Percentiles rank a stretch among this genome's conserved stretches.
phyloP scores from a whole-genome alignment of 2,329 filamentous ascomycete genomes.

The Aspergillus transmontanensis region DNA sequence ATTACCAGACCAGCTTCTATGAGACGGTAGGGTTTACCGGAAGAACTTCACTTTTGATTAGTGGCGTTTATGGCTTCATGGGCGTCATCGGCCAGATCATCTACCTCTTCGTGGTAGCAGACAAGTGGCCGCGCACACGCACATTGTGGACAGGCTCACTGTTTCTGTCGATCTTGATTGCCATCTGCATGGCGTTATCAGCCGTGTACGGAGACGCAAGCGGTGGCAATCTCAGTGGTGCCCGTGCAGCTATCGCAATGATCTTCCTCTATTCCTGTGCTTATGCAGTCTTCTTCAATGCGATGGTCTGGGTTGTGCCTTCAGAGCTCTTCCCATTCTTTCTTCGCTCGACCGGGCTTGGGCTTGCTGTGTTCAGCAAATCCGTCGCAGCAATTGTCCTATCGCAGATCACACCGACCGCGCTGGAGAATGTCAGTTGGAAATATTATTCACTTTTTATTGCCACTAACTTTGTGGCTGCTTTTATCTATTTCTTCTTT shows the following conservation, averaged over 20 bases:
- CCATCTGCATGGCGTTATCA: constrained; percentile 32
- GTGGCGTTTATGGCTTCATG: constrained; percentile 42
- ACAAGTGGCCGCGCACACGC: constrained; percentile 37
- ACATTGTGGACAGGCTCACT: constrained; percentile 35
- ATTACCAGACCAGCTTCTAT: constrained; percentile 43
- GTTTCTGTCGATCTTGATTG: constrained; percentile 28
- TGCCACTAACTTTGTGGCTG: constrained; percentile 29
- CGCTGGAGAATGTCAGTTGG: constrained; percentile 40
- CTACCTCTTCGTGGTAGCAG: constrained; percentile 35
- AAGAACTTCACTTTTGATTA: constrained; percentile 36
- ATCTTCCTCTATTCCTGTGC: constrained; percentile 42
- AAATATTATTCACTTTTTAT: constrained; percentile 46
- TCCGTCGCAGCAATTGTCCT: constrained; percentile 33
- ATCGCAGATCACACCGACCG: constrained; percentile 38
- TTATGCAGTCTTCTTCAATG: constrained; percentile 44
- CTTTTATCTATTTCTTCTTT: constrained; percentile 40
- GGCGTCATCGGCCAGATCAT: constrained; percentile 38
- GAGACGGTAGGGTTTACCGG: constrained; percentile 36
- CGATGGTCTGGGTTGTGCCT: constrained; percentile 37
- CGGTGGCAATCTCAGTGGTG: constrained; percentile 25
- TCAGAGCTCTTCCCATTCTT: constrained; percentile 38
- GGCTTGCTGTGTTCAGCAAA: constrained; percentile 35
- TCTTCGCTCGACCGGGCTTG: constrained; percentile 34
- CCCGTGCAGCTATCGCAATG: constrained; percentile 38
- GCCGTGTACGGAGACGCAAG: constrained; percentile 20